phyloP scores from a whole-genome alignment of 2,329 filamentous ascomycete species.

The Lecanosticta acicola region DNA sequence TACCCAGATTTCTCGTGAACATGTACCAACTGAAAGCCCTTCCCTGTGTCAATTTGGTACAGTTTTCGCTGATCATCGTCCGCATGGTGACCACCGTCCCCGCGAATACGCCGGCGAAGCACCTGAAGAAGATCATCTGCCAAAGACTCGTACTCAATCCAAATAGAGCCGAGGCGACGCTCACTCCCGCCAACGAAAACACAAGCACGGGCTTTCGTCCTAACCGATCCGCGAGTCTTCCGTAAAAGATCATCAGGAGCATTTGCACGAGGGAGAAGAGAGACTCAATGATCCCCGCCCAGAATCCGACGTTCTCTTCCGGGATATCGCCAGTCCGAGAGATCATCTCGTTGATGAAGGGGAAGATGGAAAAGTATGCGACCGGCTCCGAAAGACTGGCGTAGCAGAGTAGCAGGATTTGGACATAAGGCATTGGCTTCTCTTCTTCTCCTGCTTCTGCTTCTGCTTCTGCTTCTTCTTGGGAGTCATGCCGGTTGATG shows the following conservation, averaged over 20 bases:
- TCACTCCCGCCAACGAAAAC: conserved; percentile 59
- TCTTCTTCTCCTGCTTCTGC: conserved; percentile 5
- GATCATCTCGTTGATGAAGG: conserved; percentile 75
- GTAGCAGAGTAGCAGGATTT: conserved; percentile 69
- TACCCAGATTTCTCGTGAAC: conserved; percentile 65
- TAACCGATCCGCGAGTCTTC: conserved; percentile 58
- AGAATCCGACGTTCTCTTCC: conserved; percentile 69
- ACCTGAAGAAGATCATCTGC: conserved; percentile 70
- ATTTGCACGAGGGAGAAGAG: conserved; percentile 72
- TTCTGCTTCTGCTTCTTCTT: conserved; percentile 4
- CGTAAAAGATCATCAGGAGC: conserved; percentile 73
- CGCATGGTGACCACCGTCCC: conserved; percentile 69
- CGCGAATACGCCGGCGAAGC: conserved; percentile 65
- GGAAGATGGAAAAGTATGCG: conserved; percentile 75
- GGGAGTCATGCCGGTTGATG: background rate
- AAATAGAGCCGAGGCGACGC: conserved; percentile 58
- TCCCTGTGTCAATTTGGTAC: conserved; percentile 64
- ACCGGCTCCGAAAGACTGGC: conserved; percentile 69
- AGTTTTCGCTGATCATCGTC: conserved; percentile 70
- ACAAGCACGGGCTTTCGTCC: conserved; percentile 70
- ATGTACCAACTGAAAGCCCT: conserved; percentile 70
- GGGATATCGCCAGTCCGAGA: conserved; percentile 57
- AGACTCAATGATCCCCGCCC: conserved; percentile 66
- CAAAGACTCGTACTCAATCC: conserved; percentile 60
- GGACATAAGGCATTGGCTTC: conserved; percentile 52